Percentiles rank a stretch among this genome's conserved stretches.
These are phyloP conservation scores for Vitis hybrid DNA, from an alignment of 177 flowering plant species.

Conservation along the genomic window DNA sequence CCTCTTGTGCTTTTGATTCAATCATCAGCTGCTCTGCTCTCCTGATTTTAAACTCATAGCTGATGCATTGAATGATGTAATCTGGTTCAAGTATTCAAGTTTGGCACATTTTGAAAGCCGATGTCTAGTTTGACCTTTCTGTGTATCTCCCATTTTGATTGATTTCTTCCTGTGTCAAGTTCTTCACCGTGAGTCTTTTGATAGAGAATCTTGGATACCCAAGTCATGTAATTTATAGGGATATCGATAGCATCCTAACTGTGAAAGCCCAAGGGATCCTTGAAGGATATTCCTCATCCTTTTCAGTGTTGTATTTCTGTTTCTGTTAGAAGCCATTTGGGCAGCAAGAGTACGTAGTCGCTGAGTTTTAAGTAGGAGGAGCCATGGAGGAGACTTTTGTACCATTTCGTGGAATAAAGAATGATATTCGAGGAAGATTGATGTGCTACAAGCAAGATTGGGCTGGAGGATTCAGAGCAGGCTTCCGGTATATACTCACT, in stretches of 20 bases:
- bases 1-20: no score
- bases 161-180: background rate
- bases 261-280: background rate
- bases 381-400: slow-evolving; percentile 93
- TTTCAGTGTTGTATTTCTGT: background rate
- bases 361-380: background rate
- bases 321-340: background rate
- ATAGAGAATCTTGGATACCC: background rate
- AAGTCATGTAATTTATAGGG: slow-evolving; percentile 19
- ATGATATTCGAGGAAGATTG: slow-evolving; percentile 78
- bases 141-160: no score
- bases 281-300: background rate
- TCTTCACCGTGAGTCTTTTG: background rate
- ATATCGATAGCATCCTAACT: background rate
- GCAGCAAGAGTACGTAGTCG: background rate
- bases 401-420: slow-evolving; percentile 88
- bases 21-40: background rate
- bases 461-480: slow-evolving; percentile 85
- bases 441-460: slow-evolving; percentile 97
- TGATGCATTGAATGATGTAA: slow-evolving; percentile 10
- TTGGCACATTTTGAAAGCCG: no score
- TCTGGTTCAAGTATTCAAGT: background rate
- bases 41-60: background rate
- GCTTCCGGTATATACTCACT: slow-evolving; percentile 56
- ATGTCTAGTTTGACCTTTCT: no score